These are phyloP conservation scores for Aureobasidium sp. DNA, from an alignment of 2,329 filamentous ascomycete genomes.

Conservation along the genomic window DNA sequence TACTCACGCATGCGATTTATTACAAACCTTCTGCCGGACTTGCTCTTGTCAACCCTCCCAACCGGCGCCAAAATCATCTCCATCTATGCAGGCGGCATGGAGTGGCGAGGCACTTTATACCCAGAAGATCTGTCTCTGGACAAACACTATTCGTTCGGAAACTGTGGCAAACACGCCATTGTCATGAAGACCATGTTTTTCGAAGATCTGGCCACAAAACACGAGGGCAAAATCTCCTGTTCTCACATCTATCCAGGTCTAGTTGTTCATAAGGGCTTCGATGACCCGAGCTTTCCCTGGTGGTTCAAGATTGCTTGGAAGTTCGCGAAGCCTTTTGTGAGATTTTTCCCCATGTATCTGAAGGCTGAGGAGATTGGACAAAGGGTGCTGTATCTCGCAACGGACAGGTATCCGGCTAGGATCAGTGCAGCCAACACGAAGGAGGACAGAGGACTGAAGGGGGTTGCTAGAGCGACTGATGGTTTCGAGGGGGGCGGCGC, in stretches of 20 bases:
- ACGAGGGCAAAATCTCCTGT: slow-evolving; percentile 14
- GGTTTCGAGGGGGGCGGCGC: too few relatives aligned
- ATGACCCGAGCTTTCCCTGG: slow-evolving; percentile 9
- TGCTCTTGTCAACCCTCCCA: slow-evolving; percentile 10
- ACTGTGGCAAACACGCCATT: slow-evolving; percentile 13
- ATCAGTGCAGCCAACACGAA: too few relatives aligned
- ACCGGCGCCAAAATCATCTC: slow-evolving; percentile 15
- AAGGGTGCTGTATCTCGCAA: slow-evolving; percentile 15
- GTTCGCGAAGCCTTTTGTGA: slow-evolving; percentile 2
- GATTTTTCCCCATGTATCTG: slow-evolving; percentile 5
- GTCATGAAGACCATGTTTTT: slow-evolving; percentile 19
- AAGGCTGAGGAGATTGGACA: slow-evolving; percentile 15
- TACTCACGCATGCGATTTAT: slow-evolving; percentile 21
- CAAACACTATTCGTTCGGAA: slow-evolving; percentile 13
- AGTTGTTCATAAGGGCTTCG: slow-evolving; percentile 15
- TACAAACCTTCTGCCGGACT: slow-evolving; percentile 15
- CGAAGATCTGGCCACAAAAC: slow-evolving; percentile 16
- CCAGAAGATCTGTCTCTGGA: slow-evolving; percentile 17
- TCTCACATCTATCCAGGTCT: slow-evolving; percentile 19
- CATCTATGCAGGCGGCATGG: slow-evolving; percentile 18
- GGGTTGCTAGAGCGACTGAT: too few relatives aligned
- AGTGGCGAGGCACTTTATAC: slow-evolving; percentile 7
- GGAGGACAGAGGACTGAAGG: too few relatives aligned
- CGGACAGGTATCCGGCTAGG: background rate
- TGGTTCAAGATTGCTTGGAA: slow-evolving; percentile 15